phyloP scores from a whole-genome alignment of 2,329 filamentous ascomycete species.

The Beauveria rudraprayagi region DNA sequence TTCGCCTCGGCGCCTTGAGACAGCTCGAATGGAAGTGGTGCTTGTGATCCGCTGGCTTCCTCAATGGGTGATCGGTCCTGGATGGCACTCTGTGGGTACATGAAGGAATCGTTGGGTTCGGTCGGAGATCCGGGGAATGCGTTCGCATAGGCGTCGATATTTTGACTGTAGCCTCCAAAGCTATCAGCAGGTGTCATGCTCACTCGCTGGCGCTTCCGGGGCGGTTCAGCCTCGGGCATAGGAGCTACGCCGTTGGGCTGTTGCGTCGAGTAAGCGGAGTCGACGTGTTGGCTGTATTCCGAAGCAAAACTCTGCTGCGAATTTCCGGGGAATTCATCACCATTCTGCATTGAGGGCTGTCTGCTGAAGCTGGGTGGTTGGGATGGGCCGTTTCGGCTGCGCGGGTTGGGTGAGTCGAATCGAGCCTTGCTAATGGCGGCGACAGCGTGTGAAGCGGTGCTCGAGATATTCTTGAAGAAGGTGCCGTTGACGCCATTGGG shows the following conservation, averaged over 20 bases:
- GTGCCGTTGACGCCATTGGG: slow-evolving; percentile 66
- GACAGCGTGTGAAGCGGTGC: slow-evolving; percentile 84
- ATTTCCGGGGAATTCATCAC: slow-evolving; percentile 58
- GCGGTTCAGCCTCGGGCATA: slow-evolving; percentile 60
- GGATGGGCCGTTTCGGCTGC: slow-evolving; percentile 51
- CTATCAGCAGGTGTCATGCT: slow-evolving; percentile 48
- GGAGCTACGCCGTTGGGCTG: slow-evolving; percentile 27
- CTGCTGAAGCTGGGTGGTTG: slow-evolving; percentile 63
- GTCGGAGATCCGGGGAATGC: slow-evolving; percentile 65
- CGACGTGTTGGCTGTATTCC: slow-evolving; percentile 65
- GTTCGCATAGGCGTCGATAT: slow-evolving; percentile 35
- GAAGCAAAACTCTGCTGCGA: slow-evolving; percentile 81
- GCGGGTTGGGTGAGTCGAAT: slow-evolving; percentile 76
- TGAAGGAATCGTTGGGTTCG: slow-evolving; percentile 72
- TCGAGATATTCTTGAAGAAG: slow-evolving; percentile 96
- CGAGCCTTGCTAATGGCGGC: slow-evolving; percentile 95
- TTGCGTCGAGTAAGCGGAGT: slow-evolving; percentile 62
- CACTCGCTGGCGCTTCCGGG: slow-evolving; percentile 66
- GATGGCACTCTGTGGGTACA: slow-evolving; percentile 49
- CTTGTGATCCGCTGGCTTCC: slow-evolving; percentile 51
- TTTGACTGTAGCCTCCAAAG: slow-evolving; percentile 46
- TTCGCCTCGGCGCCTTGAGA: slow-evolving; percentile 67
- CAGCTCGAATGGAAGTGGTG: slow-evolving; percentile 54
- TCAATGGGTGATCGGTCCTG: slow-evolving; percentile 33
- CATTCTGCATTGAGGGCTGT: slow-evolving; percentile 63